phyloP scores from a whole-genome alignment of 2,329 filamentous ascomycete species.

The Penicillium sp. region DNA sequence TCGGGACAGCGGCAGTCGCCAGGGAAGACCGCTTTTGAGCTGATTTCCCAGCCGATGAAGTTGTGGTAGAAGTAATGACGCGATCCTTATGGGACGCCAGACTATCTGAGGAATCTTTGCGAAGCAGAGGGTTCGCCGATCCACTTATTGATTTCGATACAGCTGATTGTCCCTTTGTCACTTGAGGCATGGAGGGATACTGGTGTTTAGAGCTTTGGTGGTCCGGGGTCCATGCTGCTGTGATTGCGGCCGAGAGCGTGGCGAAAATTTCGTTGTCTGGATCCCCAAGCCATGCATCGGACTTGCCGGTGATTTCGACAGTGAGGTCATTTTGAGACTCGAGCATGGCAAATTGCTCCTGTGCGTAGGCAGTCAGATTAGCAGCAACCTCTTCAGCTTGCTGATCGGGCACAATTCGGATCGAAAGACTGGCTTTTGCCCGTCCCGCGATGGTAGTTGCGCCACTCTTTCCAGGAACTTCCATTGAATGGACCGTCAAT shows the following conservation, averaged over 20 bases:
- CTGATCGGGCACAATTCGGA: constrained; percentile 90
- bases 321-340: constrained; percentile 74
- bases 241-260: constrained; percentile 77
- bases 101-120: constrained; percentile 36
- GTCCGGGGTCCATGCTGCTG: constrained; percentile 66
- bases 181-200: constrained; percentile 28
- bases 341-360: constrained; percentile 64
- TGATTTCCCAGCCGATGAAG: constrained; percentile 28
- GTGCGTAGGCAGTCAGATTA: constrained; percentile 61
- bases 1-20: constrained; percentile 28
- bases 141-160: constrained; percentile 11
- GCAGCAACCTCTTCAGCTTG: constrained; percentile 71
- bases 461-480: constrained; percentile 73
- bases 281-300: constrained; percentile 93
- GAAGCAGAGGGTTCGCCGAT: constrained; percentile 22
- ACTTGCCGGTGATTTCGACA: constrained; percentile 83
- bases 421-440: constrained; percentile 79
- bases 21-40: constrained; percentile 25
- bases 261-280: constrained; percentile 85
- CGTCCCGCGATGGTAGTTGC: constrained; percentile 79
- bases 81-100: constrained; percentile 38
- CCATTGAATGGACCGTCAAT: constrained; percentile 86
- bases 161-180: constrained; percentile 11
- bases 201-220: constrained; percentile 29
- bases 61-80: constrained; percentile 37